Evolutionary conservation across 306 rosid species (phyloP).

Genomic region (Cicer cuneatum): DNA sequence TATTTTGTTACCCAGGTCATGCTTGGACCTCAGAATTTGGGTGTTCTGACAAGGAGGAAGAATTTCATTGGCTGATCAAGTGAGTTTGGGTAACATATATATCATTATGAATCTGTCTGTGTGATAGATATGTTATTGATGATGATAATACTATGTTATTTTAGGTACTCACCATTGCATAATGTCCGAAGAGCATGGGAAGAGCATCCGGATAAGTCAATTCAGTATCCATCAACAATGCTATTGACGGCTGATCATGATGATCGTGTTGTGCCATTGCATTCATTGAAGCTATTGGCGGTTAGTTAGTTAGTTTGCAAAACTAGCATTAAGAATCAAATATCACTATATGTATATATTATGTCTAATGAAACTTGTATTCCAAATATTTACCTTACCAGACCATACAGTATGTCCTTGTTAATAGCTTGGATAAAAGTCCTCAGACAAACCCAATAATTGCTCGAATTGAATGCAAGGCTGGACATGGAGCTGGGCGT

Average conservation of each 20-base stretch:
- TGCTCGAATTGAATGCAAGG: conserved; percentile 93
- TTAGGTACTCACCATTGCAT: conserved; percentile 94
- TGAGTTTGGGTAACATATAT: conserved; percentile 46
- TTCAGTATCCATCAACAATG: conserved; percentile 92
- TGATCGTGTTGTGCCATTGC: conserved; percentile 94
- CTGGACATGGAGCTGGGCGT: conserved; percentile 82
- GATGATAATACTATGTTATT: conserved; percentile 2
- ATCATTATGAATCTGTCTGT: conserved; percentile 6
- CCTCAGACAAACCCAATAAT: conserved; percentile 88
- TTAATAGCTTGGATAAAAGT: conserved; percentile 74
- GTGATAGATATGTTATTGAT: background rate
- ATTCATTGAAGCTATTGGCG: conserved; percentile 84
- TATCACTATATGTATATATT: too few relatives aligned
- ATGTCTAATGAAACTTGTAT: background rate
- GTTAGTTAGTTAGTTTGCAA: conserved; percentile 49
- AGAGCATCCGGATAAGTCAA: conserved; percentile 47
- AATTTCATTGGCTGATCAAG: conserved; percentile 91
- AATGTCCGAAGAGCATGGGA: conserved; percentile 96
- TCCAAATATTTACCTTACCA: conserved; percentile 41
- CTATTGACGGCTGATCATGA: conserved; percentile 97
- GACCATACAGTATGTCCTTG: conserved; percentile 79
- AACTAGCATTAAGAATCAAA: too few relatives aligned
- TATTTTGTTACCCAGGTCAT: conserved; percentile 66
- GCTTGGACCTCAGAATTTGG: conserved; percentile 96
- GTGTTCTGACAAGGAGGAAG: conserved; percentile 89